Percentiles rank a stretch among this genome's conserved stretches.
Evolutionary conservation across 345 rosid species (phyloP).

Genomic region (Sisymbrium irio): DNA sequence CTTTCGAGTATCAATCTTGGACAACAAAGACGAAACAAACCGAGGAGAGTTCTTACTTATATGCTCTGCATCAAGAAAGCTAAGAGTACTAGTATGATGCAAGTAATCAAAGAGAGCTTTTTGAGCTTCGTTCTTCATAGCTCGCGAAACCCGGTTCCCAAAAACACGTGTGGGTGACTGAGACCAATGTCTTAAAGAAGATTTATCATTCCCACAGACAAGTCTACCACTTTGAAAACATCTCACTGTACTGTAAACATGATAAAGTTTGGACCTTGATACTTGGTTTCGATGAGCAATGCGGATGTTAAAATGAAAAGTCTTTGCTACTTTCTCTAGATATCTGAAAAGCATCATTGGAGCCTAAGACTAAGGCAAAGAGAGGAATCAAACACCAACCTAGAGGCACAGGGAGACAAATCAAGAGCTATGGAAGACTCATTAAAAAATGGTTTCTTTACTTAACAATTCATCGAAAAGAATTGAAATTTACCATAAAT

Average conservation of each 20-base stretch:
- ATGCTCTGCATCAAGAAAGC: constrained; percentile 61
- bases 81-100: constrained; percentile 56
- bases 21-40: constrained; percentile 42
- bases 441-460: neutral
- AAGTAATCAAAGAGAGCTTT: constrained; percentile 70
- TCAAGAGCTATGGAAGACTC: constrained; percentile 1
- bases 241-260: constrained; percentile 29
- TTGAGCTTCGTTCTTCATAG: constrained; percentile 48
- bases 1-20: constrained; percentile 32
- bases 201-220: constrained; percentile 17
- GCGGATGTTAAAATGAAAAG: constrained; percentile 26
- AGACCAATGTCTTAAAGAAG: constrained; percentile 31
- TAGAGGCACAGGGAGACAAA: neutral
- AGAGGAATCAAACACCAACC: constrained; percentile 9
- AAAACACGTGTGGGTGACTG: constrained; percentile 29
- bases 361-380: constrained; percentile 2
- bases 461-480: neutral
- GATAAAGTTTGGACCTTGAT: constrained; percentile 27
- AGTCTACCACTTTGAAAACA: constrained; percentile 35
- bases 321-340: constrained; percentile 19
- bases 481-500: constrained; percentile 12
- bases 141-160: constrained; percentile 22
- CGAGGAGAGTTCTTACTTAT: constrained; percentile 64
- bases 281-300: constrained; percentile 25
- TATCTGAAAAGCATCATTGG: constrained; percentile 6